Conservation (phyloP, 352 stramenopile species). For the Blastocystis sp. region DNA sequence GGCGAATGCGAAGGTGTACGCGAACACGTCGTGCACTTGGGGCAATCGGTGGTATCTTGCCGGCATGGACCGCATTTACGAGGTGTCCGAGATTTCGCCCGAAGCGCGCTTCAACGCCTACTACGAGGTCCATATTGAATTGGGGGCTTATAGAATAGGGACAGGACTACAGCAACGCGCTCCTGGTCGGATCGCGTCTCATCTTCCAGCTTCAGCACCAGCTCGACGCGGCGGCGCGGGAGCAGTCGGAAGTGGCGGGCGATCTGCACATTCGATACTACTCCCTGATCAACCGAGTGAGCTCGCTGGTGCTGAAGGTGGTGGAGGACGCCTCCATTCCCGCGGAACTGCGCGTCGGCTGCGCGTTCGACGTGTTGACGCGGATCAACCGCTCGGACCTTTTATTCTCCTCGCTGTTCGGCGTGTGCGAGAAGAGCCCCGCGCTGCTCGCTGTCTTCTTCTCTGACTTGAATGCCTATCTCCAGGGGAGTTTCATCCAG, state of each 20-base stretch:
- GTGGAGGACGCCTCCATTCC: background rate
- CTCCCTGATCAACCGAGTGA: constrained; percentile 18
- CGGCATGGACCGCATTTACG: constrained; percentile 27
- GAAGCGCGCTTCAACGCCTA: background rate
- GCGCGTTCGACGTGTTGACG: constrained; percentile 9
- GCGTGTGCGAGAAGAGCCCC: background rate
- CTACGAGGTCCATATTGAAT: background rate
- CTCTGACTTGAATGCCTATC: background rate
- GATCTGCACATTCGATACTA: constrained; percentile 22
- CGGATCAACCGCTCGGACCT: constrained; percentile 9
- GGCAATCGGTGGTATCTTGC: background rate
- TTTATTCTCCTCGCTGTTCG: background rate
- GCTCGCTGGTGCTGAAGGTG: background rate
- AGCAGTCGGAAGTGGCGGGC: background rate
- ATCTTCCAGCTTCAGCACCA: background rate
- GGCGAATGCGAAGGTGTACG: constrained; percentile 6
- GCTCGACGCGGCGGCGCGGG: background rate
- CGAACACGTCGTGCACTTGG: background rate
- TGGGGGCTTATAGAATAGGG: background rate
- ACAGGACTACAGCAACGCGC: background rate
- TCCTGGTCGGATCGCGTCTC: background rate
- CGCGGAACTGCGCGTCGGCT: constrained; percentile 6
- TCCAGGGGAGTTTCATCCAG: background rate
- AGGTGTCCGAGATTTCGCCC: background rate
- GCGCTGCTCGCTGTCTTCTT: background rate